Conservation (phyloP, 345 rosid species). For the Clarkia xantiana region DNA sequence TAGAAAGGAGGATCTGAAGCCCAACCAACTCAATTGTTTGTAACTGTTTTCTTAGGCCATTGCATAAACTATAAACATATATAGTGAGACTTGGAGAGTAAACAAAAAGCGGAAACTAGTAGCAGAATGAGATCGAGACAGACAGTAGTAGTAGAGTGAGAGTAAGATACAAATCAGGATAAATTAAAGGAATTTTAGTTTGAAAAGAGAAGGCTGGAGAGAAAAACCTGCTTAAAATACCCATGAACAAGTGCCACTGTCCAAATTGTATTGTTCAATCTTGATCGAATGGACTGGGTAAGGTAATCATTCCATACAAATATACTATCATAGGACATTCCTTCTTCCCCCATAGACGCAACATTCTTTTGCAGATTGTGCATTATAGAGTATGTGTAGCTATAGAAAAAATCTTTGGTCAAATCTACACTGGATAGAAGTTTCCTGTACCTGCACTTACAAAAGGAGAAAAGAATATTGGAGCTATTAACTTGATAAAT, state of each 20-base stretch:
- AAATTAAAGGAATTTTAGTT: background rate
- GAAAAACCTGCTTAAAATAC: constrained; percentile 77
- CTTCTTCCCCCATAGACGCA: constrained; percentile 42
- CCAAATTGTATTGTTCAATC: constrained; percentile 78
- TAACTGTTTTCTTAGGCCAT: too few relatives aligned
- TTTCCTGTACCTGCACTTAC: constrained; percentile 75
- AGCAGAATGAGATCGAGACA: too few relatives aligned
- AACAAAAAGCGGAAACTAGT: too few relatives aligned
- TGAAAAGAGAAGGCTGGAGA: background rate
- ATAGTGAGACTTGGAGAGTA: too few relatives aligned
- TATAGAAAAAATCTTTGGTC: constrained; percentile 92
- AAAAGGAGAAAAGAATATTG: background rate
- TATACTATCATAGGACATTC: constrained; percentile 69
- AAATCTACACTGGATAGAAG: constrained; percentile 93
- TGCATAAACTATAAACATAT: too few relatives aligned
- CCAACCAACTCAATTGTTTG: too few relatives aligned
- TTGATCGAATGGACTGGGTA: constrained; percentile 61
- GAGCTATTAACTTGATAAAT: background rate
- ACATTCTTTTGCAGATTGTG: constrained; percentile 87
- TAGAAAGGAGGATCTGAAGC: too few relatives aligned
- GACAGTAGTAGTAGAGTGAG: too few relatives aligned
- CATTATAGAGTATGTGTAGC: constrained; percentile 95
- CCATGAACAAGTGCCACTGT: constrained; percentile 94
- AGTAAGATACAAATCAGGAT: too few relatives aligned
- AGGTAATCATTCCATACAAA: constrained; percentile 88